These are phyloP conservation scores for Mortierella antarctica DNA, from an alignment of 192 early-diverging fungal species.

Conservation along the genomic window DNA sequence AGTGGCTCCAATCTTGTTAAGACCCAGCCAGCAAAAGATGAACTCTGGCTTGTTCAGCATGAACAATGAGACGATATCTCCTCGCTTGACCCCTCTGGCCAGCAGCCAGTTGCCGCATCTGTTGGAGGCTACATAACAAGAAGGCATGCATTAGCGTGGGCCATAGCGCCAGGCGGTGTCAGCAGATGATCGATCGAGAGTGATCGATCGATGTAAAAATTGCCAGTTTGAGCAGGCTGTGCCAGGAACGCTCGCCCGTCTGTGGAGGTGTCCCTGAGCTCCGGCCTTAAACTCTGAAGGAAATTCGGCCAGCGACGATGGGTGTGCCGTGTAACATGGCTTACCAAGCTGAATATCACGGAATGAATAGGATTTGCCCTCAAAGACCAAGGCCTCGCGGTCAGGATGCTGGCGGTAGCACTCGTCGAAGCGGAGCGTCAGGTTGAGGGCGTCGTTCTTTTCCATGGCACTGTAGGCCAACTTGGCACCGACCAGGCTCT, in stretches of 20 bases:
- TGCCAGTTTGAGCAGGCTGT: too few species aligned
- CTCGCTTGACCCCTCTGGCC: slow-evolving; percentile 34
- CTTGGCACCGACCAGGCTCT: slow-evolving; percentile 15
- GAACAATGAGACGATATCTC: slow-evolving; percentile 63
- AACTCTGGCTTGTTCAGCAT: slow-evolving; percentile 72
- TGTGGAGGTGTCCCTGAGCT: too few species aligned
- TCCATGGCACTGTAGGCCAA: slow-evolving; percentile 32
- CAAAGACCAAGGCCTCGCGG: slow-evolving; percentile 57
- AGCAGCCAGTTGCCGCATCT: slow-evolving; percentile 40
- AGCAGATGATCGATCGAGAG: too few species aligned
- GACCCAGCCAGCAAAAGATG: slow-evolving; percentile 62
- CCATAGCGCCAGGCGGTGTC: neutral
- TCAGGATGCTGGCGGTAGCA: slow-evolving; percentile 47
- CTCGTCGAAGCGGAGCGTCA: slow-evolving; percentile 57
- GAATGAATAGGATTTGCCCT: slow-evolving; percentile 58
- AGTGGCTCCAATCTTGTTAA: slow-evolving; percentile 67
- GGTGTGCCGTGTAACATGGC: neutral
- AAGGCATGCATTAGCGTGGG: neutral
- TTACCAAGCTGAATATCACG: slow-evolving; percentile 59
- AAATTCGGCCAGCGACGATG: too few species aligned
- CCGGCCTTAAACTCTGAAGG: too few species aligned
- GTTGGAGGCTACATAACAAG: slow-evolving; percentile 24
- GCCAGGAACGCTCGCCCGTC: too few species aligned
- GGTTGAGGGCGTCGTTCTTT: slow-evolving; percentile 50
- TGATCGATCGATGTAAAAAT: too few species aligned